Base-by-base conservation (phyloP, 2,329 filamentous ascomycete species). In the Aspergillus ochraceus region DNA sequence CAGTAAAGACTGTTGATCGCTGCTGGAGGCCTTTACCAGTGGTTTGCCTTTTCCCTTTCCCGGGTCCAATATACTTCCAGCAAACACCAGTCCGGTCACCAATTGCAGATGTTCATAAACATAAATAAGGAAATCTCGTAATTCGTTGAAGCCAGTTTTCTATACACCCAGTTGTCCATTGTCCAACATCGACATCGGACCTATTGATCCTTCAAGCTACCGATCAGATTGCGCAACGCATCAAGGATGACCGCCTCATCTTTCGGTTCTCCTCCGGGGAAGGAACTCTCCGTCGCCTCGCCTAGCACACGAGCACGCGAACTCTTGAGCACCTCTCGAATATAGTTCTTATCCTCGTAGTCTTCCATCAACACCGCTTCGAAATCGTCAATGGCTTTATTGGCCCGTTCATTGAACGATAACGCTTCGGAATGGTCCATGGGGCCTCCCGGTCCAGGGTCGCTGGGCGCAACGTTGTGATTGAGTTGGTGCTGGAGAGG, bases 301-400 rank as follows among this genome's bases (percentile, higher is more conserved):
- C 75, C 76, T 6, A 79, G 57, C 17, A 74, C 76, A 17, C 76
- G 74, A 52, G 76, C 75, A 9, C 77, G 75, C 22, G 77, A 76
- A 60, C 77, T 79, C 59, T 74, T 74, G 11, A 79, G 71, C 36
- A 79, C 76, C 64, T 78, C 75, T 26, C 75, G 74, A 63, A 79
- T 78, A 61, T 79, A 79, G 57, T 79, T 76, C 67, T 77, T 77
- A 60, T 79, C 77, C 58, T 79, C 76, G 55, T 78, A 79, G 60
- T 79, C 77, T 60, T 79, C 76, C 71, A 78, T 76, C 14, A 79
- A 71, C 12, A 79, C 76, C 19, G 75, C 73, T 60, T 79, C 77
- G 54, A 79, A 79, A 62, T 78, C 75, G 58, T 79, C 77, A 56
- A 79, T 78, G 22, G 77, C 77, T 65, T 78, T 77, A 65, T 74